Evolutionary conservation across 352 stramenopile genomes (phyloP).

Genomic region (Pythium sukuiense): DNA sequence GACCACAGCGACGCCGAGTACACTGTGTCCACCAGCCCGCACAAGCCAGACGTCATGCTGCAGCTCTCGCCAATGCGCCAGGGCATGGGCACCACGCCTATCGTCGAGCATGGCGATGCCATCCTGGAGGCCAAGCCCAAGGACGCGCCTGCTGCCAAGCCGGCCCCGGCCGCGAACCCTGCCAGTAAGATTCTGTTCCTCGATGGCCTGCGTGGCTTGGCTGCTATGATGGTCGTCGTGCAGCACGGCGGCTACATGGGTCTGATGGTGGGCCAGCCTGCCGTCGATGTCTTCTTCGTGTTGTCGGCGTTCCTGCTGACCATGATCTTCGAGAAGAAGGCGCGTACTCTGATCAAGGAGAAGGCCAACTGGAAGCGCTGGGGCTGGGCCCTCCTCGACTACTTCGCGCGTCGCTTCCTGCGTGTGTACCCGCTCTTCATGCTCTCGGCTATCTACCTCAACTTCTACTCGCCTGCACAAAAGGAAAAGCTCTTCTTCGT

Average conservation of each 20-base stretch:
- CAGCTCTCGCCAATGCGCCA: background rate
- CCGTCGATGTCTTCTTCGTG: constrained; percentile 57
- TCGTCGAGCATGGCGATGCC: background rate
- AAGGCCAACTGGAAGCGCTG: constrained; percentile 32
- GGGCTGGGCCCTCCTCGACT: constrained; percentile 36
- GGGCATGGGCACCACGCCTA: background rate
- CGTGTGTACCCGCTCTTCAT: constrained; percentile 58
- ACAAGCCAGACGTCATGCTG: background rate
- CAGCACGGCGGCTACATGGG: constrained; percentile 39
- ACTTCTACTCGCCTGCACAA: background rate
- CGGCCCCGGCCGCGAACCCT: background rate
- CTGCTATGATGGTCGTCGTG: constrained; percentile 26
- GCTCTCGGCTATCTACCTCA: constrained; percentile 21
- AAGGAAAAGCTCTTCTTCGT: constrained; percentile 23
- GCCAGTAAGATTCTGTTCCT: constrained; percentile 33
- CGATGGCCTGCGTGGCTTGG: constrained; percentile 31
- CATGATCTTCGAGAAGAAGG: constrained; percentile 56
- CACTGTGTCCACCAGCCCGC: background rate
- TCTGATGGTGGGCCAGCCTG: constrained; percentile 37
- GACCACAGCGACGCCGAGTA: background rate
- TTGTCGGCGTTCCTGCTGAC: constrained; percentile 52
- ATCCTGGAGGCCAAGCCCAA: background rate
- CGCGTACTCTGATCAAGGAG: constrained; percentile 31
- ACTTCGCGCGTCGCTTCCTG: constrained; percentile 46
- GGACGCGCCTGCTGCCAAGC: background rate